Evolutionary conservation across 1,284 basidiomycete genomes (phyloP).

Genomic region (Phenoliferia sp.): DNA sequence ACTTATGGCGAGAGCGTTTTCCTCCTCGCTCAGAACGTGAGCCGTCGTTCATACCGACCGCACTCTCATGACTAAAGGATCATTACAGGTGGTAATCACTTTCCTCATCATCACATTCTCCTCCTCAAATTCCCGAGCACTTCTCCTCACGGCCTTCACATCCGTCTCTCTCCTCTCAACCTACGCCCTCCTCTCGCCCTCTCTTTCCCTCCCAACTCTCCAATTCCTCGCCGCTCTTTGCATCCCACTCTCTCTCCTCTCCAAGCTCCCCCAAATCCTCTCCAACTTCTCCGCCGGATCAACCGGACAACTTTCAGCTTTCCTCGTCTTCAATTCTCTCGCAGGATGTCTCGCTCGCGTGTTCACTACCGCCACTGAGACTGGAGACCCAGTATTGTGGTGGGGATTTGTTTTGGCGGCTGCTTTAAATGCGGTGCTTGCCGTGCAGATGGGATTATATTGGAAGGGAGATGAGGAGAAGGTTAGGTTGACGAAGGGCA

Average conservation of each 20-base stretch:
- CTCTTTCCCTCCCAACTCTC: conserved; percentile 51
- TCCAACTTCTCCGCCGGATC: conserved; percentile 67
- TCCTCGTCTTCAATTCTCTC: conserved; percentile 77
- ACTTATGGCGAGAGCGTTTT: conserved; percentile 94
- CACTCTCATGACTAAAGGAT: not conserved
- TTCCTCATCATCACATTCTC: conserved; percentile 67
- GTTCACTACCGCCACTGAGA: conserved; percentile 82
- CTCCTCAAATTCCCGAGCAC: conserved; percentile 27
- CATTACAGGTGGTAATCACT: conserved; percentile 55
- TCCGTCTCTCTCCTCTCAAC: conserved; percentile 49
- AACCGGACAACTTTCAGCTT: conserved; percentile 84
- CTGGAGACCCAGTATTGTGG: conserved; percentile 69
- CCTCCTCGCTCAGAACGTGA: conserved; percentile 73
- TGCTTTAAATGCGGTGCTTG: conserved; percentile 70
- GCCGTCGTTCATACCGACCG: not conserved
- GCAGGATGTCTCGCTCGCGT: conserved; percentile 74
- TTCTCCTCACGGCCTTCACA: conserved; percentile 35
- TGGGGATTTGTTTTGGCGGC: conserved; percentile 77
- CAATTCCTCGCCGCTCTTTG: conserved; percentile 51
- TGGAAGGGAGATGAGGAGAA: conserved; percentile 6
- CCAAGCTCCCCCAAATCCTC: conserved; percentile 80
- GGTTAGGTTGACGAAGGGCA: not conserved
- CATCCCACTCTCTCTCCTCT: conserved; percentile 75
- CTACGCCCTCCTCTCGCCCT: conserved; percentile 41
- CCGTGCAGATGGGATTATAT: conserved; percentile 69